Conservation (phyloP, 305 asterid genomes). For the Fraxinus floribunda region DNA sequence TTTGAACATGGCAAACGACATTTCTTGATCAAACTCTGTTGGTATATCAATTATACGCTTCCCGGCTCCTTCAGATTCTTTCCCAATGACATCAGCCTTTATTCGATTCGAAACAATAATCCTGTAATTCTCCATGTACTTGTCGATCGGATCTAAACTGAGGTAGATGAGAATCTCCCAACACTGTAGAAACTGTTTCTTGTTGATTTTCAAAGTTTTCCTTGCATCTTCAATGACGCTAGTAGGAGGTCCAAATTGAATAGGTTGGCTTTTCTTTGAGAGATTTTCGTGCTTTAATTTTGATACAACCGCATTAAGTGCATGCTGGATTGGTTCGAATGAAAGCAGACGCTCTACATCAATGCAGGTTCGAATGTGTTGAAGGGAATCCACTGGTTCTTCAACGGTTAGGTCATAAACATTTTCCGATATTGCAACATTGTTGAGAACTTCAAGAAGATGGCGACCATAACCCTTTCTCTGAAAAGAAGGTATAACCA, state of each 20-base stretch:
- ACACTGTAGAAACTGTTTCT: conserved; percentile 75
- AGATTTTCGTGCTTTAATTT: conserved; percentile 53
- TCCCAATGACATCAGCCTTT: conserved; percentile 72
- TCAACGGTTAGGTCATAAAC: conserved; percentile 80
- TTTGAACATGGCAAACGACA: conserved; percentile 81
- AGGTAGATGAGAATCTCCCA: conserved; percentile 92
- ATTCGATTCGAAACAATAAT: conserved; percentile 50
- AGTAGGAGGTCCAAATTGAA: conserved; percentile 50
- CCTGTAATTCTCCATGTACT: conserved; percentile 52
- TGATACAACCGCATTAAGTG: conserved; percentile 44
- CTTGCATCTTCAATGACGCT: conserved; percentile 57
- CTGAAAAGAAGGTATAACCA: conserved; percentile 76
- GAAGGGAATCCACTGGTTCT: conserved; percentile 89
- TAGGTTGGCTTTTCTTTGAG: conserved; percentile 48
- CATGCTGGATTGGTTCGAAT: conserved; percentile 51
- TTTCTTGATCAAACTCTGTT: conserved; percentile 60
- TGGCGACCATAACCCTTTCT: conserved; percentile 71
- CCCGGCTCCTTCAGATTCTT: conserved; percentile 60
- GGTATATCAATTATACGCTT: conserved; percentile 68
- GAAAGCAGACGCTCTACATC: conserved; percentile 73
- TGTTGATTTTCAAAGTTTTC: conserved; percentile 72
- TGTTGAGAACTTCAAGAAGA: conserved; percentile 65
- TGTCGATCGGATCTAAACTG: conserved; percentile 46
- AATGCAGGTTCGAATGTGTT: conserved; percentile 68
- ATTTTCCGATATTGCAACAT: conserved; percentile 56